Conservation (phyloP, 2,329 filamentous ascomycete genomes). For the Zelopaecilomyces penicillatus region DNA sequence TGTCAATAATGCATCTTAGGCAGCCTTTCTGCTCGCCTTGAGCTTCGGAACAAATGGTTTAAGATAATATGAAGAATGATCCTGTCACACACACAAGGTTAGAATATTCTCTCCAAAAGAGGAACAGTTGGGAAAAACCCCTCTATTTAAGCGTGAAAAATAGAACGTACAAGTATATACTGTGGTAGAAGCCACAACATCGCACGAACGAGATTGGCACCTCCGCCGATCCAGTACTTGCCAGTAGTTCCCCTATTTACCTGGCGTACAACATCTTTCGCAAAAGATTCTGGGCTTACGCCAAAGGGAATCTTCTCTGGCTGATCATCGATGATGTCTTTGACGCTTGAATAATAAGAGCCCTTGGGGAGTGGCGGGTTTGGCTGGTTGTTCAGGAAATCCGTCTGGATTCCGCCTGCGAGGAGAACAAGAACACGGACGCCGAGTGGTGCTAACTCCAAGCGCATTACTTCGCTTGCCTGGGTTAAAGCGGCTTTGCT, state of each 20-base stretch:
- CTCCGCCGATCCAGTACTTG: slow-evolving; percentile 13
- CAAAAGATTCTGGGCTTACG: slow-evolving; percentile 8
- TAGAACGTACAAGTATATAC: background rate
- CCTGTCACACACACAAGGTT: too few species aligned
- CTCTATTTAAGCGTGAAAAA: too few species aligned
- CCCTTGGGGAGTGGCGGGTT: slow-evolving; percentile 9
- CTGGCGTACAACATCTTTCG: slow-evolving; percentile 11
- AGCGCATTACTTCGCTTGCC: slow-evolving; percentile 16
- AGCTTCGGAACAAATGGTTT: too few species aligned
- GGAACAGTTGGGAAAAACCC: too few species aligned
- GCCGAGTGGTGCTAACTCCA: slow-evolving; percentile 19
- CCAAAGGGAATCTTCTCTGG: slow-evolving; percentile 5
- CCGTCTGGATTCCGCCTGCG: slow-evolving; percentile 11
- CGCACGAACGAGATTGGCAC: slow-evolving; percentile 6
- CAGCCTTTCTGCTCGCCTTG: too few species aligned
- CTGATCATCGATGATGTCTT: slow-evolving; percentile 8
- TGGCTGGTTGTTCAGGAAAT: slow-evolving; percentile 6
- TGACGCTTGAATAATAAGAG: slow-evolving; percentile 11
- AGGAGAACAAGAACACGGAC: slow-evolving; percentile 17
- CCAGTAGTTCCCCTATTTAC: slow-evolving; percentile 14
- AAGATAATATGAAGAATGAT: too few species aligned
- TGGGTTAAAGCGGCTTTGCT: slow-evolving; percentile 16
- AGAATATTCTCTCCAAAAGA: too few species aligned
- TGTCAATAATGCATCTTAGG: too few species aligned
- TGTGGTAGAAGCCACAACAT: slow-evolving; percentile 4